Conservation (phyloP, 305 asterid species). For the Euphrasia arctica region DNA sequence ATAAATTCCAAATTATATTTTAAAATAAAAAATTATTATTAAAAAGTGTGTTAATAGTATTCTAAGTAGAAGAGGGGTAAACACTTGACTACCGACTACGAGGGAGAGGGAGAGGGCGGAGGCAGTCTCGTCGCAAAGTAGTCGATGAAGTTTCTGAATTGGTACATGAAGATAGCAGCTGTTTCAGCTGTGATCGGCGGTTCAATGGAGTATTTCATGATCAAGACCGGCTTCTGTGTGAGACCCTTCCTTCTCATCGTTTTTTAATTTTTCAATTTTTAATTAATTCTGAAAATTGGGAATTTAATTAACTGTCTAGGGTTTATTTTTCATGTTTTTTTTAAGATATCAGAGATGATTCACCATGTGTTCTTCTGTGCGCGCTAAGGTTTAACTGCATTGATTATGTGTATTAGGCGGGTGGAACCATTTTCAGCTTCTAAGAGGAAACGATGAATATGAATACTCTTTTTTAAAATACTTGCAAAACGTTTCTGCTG, state of each 20-base stretch:
- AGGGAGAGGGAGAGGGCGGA: not conserved
- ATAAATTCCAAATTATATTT: too few species aligned
- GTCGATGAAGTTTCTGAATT: conserved; percentile 67
- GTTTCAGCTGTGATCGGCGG: conserved; percentile 75
- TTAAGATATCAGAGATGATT: too few species aligned
- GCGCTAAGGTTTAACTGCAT: too few species aligned
- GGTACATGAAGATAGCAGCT: conserved; percentile 81
- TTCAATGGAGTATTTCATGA: conserved; percentile 92
- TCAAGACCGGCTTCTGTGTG: conserved; percentile 94
- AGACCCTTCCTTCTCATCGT: conserved; percentile 42
- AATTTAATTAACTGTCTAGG: not conserved
- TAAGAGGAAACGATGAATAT: too few species aligned
- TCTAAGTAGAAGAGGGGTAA: too few species aligned
- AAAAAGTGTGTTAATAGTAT: too few species aligned
- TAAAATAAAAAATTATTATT: too few species aligned
- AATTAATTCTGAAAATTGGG: not conserved
- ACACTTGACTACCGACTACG: not conserved
- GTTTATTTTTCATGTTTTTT: not conserved
- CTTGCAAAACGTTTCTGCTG: too few species aligned
- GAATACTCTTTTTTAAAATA: too few species aligned
- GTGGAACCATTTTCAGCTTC: too few species aligned
- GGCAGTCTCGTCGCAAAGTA: not conserved
- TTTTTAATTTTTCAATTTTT: not conserved
- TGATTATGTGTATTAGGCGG: too few species aligned
- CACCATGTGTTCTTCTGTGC: too few species aligned